These are phyloP conservation scores for Roridomyces roridus DNA, from an alignment of 768 basidiomycete species.

Conservation along the genomic window DNA sequence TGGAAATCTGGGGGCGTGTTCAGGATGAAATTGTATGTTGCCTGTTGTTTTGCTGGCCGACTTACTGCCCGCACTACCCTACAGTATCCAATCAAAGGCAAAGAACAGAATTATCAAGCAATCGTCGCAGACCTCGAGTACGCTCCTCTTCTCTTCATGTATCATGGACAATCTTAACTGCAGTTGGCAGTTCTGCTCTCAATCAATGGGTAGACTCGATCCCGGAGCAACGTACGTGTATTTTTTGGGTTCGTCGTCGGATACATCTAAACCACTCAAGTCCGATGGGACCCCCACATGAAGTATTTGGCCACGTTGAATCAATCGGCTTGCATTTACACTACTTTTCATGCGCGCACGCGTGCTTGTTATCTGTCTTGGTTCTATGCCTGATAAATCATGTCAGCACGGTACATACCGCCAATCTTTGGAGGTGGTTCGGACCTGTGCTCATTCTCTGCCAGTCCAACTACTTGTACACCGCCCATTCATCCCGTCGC, in stretches of 20 bases:
- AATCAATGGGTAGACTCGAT: constrained; percentile 76
- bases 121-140: constrained; percentile 72
- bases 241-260: neutral
- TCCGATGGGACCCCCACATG: constrained; percentile 60
- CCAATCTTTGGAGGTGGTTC: neutral
- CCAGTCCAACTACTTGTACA: constrained; percentile 73
- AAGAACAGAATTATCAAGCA: constrained; percentile 36
- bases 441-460: neutral
- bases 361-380: neutral
- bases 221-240: constrained; percentile 59
- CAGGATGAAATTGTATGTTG: constrained; percentile 47
- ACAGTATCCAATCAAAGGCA: constrained; percentile 47
- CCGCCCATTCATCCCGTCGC: constrained; percentile 76
- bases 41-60: neutral
- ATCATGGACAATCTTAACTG: neutral
- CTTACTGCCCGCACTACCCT: neutral
- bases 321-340: constrained; percentile 65
- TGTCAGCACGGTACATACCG: constrained; percentile 18
- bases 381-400: neutral
- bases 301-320: constrained; percentile 54
- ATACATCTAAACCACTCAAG: constrained; percentile 29
- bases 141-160: neutral
- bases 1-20: constrained; percentile 50
- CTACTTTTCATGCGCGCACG: constrained; percentile 36
- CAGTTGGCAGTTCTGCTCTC: constrained; percentile 51